These are phyloP conservation scores for Phytophthora pini DNA, from an alignment of 352 stramenopile genomes.

Conservation along the genomic window DNA sequence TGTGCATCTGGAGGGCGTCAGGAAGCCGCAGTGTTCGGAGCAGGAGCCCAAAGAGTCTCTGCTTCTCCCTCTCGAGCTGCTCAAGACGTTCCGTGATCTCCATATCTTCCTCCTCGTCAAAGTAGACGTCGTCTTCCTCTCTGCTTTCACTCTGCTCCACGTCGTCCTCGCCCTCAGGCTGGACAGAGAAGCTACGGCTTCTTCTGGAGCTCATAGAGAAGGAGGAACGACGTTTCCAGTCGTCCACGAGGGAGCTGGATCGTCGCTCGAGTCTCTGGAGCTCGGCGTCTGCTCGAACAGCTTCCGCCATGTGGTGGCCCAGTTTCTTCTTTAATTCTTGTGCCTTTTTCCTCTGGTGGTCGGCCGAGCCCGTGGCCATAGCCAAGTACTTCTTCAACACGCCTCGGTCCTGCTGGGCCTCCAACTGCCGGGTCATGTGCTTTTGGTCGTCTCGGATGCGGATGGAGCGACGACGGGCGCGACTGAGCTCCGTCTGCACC, in stretches of 20 bases:
- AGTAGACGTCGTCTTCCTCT: constrained; percentile 18
- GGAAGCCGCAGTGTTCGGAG: constrained; percentile 52
- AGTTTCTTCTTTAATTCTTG: constrained; percentile 67
- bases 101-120: constrained; percentile 31
- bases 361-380: constrained; percentile 49
- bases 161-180: constrained; percentile 32
- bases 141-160: constrained; percentile 22
- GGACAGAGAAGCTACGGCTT: constrained; percentile 13
- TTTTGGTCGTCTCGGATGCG: constrained; percentile 59
- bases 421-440: constrained; percentile 71
- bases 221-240: constrained; percentile 51
- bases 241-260: constrained; percentile 55
- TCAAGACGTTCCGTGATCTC: constrained; percentile 47
- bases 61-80: constrained; percentile 65
- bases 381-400: constrained; percentile 63
- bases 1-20: constrained; percentile 68
- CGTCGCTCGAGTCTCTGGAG: constrained; percentile 63
- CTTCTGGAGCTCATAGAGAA: constrained; percentile 27
- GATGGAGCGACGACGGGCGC: constrained; percentile 49
- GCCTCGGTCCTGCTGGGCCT: constrained; percentile 60
- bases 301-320: constrained; percentile 60
- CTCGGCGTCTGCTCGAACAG: constrained; percentile 55
- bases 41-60: constrained; percentile 56
- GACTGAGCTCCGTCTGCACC: constrained; percentile 50
- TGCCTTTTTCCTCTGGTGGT: constrained; percentile 37